Base-by-base conservation (phyloP, 306 rosid species). In the Benincasa hispida region DNA sequence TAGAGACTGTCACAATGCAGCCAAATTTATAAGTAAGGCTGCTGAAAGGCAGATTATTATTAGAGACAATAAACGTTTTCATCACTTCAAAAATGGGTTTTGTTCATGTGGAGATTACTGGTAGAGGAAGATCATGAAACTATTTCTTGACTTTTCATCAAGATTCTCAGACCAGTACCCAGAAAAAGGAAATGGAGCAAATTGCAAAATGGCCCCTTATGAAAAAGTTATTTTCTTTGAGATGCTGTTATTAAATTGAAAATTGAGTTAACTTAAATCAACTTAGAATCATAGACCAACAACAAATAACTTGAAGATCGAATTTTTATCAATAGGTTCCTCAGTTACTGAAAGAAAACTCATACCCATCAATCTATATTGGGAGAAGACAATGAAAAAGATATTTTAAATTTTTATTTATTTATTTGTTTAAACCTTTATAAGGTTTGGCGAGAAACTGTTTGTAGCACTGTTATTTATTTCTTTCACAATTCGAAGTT, bases 61-160 rank as follows among this genome's bases (percentile, higher is more conserved):
- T 59, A 88, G 98, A 83, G 98, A 91, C 81, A 91, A 87, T 84
- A 91, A 89, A 81, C 91, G 91, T 25, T 93, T 93, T 78, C 98
- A 89, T 82, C 96, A 85, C 85, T 93, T 93, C 74, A 89, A 78
- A 83, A 81, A 83, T 19, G 98, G 92, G 70, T 18, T 54, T 24
- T 93, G 96, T 85, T 88, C 92, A 51, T 93, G 97, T 79, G 84
- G 96, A 76, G 92, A 91, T 85, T 93, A 84, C 82, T 93, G 98
- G 97, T 91, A 81, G 55, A 45, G 82, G 19, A 51, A 65, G 65
- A 7, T 32, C 37, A 18, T 67, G 18, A 11, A 10, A 41, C 15
- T 24, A 10, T 5, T 56, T 13, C 12, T 57, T n/a, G 10, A 32
- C 34, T 32, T 6, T 50, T 34, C 60, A 22, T 74, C 17, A 22